A percentile compares a stretch with the other conserved stretches of the same genome.
These are phyloP conservation scores for Microdochium paspali DNA, from an alignment of 2,329 filamentous ascomycete species.

Conservation along the genomic window DNA sequence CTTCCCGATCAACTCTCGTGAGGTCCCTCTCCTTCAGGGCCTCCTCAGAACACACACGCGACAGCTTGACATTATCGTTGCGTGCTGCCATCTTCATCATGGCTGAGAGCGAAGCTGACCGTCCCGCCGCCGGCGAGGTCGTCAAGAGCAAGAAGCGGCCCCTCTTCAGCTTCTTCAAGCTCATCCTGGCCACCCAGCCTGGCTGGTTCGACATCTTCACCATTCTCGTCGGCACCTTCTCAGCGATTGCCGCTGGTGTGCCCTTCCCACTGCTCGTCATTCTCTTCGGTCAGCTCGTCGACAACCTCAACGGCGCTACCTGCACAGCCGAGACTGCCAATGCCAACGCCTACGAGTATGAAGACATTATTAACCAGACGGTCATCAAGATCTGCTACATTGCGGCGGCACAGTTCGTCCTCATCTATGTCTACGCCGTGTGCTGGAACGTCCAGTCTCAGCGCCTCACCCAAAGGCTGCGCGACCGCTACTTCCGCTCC, in stretches of 20 bases:
- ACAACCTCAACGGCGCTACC: conserved; percentile 38
- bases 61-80: too few species aligned
- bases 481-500: conserved; percentile 48
- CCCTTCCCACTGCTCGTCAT: conserved; percentile 47
- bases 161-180: conserved; percentile 14
- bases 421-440: conserved; percentile 55
- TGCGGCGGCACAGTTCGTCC: conserved; percentile 50
- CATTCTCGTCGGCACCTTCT: conserved; percentile 26
- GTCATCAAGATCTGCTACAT: conserved; percentile 55
- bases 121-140: too few species aligned
- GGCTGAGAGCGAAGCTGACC: too few species aligned
- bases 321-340: conserved; percentile 22
- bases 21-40: too few species aligned
- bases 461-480: conserved; percentile 52
- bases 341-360: conserved; percentile 14
- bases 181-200: conserved; percentile 16
- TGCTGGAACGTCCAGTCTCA: conserved; percentile 58
- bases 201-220: conserved; percentile 19
- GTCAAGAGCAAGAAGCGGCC: conserved; percentile 1
- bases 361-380: conserved; percentile 40
- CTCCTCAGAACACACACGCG: too few species aligned
- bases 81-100: too few species aligned
- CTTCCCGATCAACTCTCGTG: too few species aligned
- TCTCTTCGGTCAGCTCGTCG: conserved; percentile 43
- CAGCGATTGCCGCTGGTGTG: conserved; percentile 38